Percentiles rank a stretch among this genome's conserved stretches.
Evolutionary conservation across 345 rosid species (phyloP).

Genomic region (Aquilaria sinensis): DNA sequence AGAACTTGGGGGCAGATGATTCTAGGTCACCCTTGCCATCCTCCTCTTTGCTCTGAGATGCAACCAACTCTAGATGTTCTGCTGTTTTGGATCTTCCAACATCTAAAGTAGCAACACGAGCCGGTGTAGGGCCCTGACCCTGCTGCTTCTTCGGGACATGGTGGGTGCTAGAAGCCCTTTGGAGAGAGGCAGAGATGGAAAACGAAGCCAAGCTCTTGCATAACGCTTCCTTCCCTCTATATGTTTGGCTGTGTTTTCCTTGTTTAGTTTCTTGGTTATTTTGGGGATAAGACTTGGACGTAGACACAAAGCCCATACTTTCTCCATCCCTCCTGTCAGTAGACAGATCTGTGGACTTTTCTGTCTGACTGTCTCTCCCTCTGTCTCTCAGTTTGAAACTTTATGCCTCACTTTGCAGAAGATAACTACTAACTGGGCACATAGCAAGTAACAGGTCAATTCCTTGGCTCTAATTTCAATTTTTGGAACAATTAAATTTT

Average conservation of each 20-base stretch:
- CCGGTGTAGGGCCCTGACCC: slow-evolving; percentile 16
- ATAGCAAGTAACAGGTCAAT: too few species aligned
- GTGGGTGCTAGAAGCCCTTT: slow-evolving; percentile 19
- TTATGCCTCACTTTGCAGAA: too few species aligned
- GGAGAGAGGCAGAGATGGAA: slow-evolving; percentile 43
- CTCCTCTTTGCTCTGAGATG: slow-evolving; percentile 5
- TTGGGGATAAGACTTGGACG: background rate
- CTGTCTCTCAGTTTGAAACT: too few species aligned
- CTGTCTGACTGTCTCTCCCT: too few species aligned
- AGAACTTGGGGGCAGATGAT: slow-evolving; percentile 23
- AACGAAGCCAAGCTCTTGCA: slow-evolving; percentile 31
- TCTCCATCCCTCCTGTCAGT: too few species aligned
- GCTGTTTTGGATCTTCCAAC: slow-evolving; percentile 12
- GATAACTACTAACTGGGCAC: too few species aligned
- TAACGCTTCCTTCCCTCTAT: background rate
- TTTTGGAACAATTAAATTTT: too few species aligned
- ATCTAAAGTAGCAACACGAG: slow-evolving; percentile 22
- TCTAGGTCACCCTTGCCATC: slow-evolving; percentile 12
- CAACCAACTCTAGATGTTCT: slow-evolving; percentile 14
- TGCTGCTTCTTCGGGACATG: slow-evolving; percentile 20
- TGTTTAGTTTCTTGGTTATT: background rate
- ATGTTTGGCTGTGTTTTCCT: background rate
- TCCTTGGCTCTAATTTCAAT: too few species aligned
- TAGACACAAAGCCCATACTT: slow-evolving; percentile 20
- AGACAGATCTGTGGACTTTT: too few species aligned